A percentile compares a stretch with the other conserved stretches of the same genome.
These are phyloP conservation scores for Schwanniomyces polymorphus DNA, from an alignment of 805 yeast species.

Conservation along the genomic window DNA sequence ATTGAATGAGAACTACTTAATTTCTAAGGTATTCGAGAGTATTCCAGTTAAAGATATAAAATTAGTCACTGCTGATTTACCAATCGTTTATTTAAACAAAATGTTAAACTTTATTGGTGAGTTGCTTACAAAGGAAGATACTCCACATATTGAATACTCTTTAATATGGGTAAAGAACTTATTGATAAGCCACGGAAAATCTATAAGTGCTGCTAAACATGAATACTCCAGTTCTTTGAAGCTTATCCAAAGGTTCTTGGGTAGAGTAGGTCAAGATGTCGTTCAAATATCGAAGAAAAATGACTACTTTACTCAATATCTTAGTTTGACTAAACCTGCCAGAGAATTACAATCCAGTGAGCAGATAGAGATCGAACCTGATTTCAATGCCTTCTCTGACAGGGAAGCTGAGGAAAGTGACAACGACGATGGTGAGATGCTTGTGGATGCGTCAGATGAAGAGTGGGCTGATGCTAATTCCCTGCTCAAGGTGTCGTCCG, in stretches of 20 bases:
- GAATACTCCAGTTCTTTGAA: slow-evolving; percentile 65
- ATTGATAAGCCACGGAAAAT: slow-evolving; percentile 73
- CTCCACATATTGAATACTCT: slow-evolving; percentile 83
- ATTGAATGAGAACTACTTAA: slow-evolving; percentile 75
- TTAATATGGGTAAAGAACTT: slow-evolving; percentile 76
- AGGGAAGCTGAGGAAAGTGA: slow-evolving; percentile 18
- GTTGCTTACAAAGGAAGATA: slow-evolving; percentile 51
- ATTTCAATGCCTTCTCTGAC: slow-evolving; percentile 16
- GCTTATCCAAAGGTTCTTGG: slow-evolving; percentile 72
- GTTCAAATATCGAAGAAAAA: slow-evolving; percentile 53
- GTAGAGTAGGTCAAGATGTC: slow-evolving; percentile 74
- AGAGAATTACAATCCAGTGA: slow-evolving; percentile 11
- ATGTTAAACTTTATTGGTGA: slow-evolving; percentile 70
- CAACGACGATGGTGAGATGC: slow-evolving; percentile 30
- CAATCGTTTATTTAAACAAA: slow-evolving; percentile 71
- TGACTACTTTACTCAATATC: slow-evolving; percentile 54
- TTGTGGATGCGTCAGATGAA: slow-evolving; percentile 26
- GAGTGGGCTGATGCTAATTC: slow-evolving; percentile 29
- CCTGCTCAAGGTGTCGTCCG: slow-evolving; percentile 9
- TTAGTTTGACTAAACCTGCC: slow-evolving; percentile 29
- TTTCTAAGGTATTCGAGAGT: slow-evolving; percentile 70
- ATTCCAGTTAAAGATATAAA: slow-evolving; percentile 71
- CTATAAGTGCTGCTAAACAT: slow-evolving; percentile 61
- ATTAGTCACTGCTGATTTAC: slow-evolving; percentile 67
- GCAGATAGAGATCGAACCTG: slow-evolving; percentile 21